Base-by-base conservation (phyloP, 2,329 filamentous ascomycete genomes). In the Calonectria crousiana region DNA sequence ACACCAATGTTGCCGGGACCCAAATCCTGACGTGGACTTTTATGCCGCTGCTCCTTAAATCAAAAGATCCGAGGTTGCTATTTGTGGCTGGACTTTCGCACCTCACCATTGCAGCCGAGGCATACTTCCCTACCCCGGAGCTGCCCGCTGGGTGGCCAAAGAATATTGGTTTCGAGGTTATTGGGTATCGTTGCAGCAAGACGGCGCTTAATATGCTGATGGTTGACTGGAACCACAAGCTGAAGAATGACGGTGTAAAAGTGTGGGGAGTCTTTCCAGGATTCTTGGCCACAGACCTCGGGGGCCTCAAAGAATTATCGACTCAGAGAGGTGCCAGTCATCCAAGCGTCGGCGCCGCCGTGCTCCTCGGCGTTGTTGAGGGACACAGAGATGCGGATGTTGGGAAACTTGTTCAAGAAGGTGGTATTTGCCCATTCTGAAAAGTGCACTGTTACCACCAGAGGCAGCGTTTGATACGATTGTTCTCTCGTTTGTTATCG, bases 191-290 rank as follows among this genome's bases (percentile, higher is more conserved):
- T 13, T 62, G 34, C n/a, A 41, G 34, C 36, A 62, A 62, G 36
- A 62, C 56, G 9, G 56, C 56, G 9, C 56, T 62, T 3, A 62
- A 62, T 16, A 62, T 62, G 56, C 23, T 62, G 23, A 62, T 62
- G 56, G 56, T 62, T 11, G 56, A 62, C 56, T 62, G 56, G 56
- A 62, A 41, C n/a, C 56, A 62, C 4, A 62, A 62, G 23, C 56
- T 62, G n/a, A 62, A 62, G 56, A 38, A 38, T 28, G 56, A 62
- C 8, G 36, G 56, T 18, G 56, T 62, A 23, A 62, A 62, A 28
- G 56, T 62, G n/a, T 62, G 56, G 56, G 56, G 34, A 13, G 56
- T 62, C n/a, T 62, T 62, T 26, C 56, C 56, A 11, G 56, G 56
- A 4, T 62, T 62, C 38, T 30, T 62, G 23, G 56, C 56, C 13